Evolutionary conservation across 345 rosid species (phyloP), one percentile per base, ranked within the genome.

Genomic region (Citrus hindsii): DNA sequence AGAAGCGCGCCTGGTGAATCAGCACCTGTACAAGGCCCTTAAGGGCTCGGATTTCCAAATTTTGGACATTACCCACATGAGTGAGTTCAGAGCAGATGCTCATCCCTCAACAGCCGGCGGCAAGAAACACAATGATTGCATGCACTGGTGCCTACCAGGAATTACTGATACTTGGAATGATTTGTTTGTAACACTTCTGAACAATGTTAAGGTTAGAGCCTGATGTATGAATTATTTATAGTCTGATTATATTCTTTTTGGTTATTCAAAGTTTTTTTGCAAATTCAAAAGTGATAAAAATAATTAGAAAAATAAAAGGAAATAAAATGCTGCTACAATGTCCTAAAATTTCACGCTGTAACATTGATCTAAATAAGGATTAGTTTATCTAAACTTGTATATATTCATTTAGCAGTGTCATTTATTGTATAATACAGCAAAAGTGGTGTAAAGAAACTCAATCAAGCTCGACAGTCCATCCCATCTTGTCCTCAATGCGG

Each of bases 91-190:
- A 88, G 98, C 95, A 3, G 99, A 92, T 73, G 98, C 93, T 59
- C 99, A 96, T 81, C 98, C 99, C 5, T 87, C 94, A 40, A 8
- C 86, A 0, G 89, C 91, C 9, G 98, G 99, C 65, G 97, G 97
- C 61, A 96, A 96, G 92, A 92, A 88, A 74, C 97, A 92, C 0
- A 88, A 91, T 18, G 98, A 95, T 74, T 94, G 98, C 82, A 94
- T 95, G 99, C 98, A 94, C 79, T 95, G 98, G 97, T 95, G 99
- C 88, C 88, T 95, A 69, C 99, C 99, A 0, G 97, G 99, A 40
- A 78, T 92, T 22, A 87, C 97, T 0, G 97, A 95, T 69, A 89
- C 90, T 55, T 95, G 99, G 97, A 94, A 89, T 24, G 98, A 95
- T 80, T 77, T 95, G 66, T 83, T 95, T 32, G 76, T 83, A 4